Conservation (phyloP, 345 rosid species). For the Gossypioides kirkii region DNA sequence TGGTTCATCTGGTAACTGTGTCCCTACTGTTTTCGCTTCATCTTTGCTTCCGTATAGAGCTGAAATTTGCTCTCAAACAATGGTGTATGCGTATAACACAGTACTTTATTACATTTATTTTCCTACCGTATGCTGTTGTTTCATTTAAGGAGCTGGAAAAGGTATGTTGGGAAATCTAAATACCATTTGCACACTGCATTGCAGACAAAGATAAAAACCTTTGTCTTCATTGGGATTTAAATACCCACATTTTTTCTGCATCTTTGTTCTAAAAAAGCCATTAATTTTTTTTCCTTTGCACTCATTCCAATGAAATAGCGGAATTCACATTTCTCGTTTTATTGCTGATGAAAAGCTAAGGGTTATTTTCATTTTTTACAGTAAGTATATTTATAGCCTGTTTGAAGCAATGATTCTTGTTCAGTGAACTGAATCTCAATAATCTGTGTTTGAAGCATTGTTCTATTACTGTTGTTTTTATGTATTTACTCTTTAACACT, state of each 20-base stretch:
- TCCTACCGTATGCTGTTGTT: background rate
- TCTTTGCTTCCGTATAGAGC: background rate
- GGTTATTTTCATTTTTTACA: background rate
- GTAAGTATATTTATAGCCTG: background rate
- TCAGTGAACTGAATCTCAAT: background rate
- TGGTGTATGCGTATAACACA: background rate
- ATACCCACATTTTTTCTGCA: background rate
- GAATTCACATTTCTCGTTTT: background rate
- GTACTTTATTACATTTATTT: background rate
- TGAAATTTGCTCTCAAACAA: background rate
- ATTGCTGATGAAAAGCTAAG: background rate
- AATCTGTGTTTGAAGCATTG: background rate
- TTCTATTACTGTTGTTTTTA: background rate
- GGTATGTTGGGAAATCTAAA: slow-evolving; percentile 1
- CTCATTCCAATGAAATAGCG: background rate
- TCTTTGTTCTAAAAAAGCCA: background rate
- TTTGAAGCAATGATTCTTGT: background rate
- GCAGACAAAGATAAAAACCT: slow-evolving; percentile 1
- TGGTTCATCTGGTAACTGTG: background rate
- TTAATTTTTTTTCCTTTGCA: background rate
- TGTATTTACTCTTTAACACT: background rate
- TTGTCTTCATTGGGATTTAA: background rate
- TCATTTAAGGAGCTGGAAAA: background rate
- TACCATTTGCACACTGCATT: background rate
- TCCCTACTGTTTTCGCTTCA: background rate